Evolutionary conservation across 257 asterid species (phyloP).

Genomic region (Galeopsis tetrahit): DNA sequence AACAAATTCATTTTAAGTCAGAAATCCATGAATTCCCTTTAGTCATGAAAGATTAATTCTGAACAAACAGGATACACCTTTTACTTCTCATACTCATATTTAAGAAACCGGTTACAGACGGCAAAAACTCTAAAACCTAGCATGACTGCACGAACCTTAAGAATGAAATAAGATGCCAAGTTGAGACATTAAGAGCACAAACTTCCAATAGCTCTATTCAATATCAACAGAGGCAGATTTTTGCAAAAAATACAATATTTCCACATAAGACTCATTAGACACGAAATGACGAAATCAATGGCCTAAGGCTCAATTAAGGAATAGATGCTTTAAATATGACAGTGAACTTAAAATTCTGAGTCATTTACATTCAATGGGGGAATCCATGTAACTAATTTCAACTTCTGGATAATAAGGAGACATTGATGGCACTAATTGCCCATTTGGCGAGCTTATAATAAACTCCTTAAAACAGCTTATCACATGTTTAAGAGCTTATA

Average conservation of each 20-base stretch:
- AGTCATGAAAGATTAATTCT: slow-evolving; percentile 8
- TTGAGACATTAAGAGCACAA: neutral
- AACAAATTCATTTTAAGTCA: slow-evolving; percentile 4
- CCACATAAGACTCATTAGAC: slow-evolving; percentile 7
- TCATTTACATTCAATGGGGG: neutral
- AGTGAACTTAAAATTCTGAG: neutral
- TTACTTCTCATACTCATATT: slow-evolving; percentile 4
- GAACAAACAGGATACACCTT: neutral
- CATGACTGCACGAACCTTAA: slow-evolving; percentile 11
- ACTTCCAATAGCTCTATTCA: slow-evolving; percentile 10
- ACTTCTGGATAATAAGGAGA: neutral
- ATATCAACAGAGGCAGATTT: neutral
- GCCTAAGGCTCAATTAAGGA: neutral
- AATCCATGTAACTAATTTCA: neutral
- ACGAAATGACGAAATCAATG: slow-evolving; percentile 13
- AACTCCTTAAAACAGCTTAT: too few relatives aligned
- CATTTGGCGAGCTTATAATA: too few relatives aligned
- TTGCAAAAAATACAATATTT: neutral
- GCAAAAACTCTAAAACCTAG: neutral
- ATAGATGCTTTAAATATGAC: neutral
- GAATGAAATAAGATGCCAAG: slow-evolving; percentile 1
- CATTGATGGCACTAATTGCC: neutral
- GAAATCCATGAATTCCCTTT: slow-evolving; percentile 7
- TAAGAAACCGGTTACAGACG: neutral
- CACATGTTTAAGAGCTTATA: too few relatives aligned